These are phyloP conservation scores for Phytophthora parvispora DNA, from an alignment of 352 stramenopile genomes.

Conservation along the genomic window DNA sequence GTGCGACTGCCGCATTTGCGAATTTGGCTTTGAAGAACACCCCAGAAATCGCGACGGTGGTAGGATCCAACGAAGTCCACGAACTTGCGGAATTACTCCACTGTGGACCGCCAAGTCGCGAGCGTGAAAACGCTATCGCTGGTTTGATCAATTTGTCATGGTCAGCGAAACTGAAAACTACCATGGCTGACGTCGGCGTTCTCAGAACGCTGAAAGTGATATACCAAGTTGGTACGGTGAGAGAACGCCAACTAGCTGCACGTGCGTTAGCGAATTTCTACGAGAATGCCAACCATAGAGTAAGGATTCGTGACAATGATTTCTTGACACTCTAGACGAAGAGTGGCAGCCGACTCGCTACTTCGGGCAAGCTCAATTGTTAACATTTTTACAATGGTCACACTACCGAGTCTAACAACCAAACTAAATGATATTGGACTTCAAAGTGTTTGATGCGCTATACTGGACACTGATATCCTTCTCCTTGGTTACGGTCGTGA, in stretches of 20 bases:
- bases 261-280: not conserved
- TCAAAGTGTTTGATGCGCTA: too few species aligned
- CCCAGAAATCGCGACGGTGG: not conserved
- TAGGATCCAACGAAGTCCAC: not conserved
- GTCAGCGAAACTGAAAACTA: not conserved
- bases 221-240: not conserved
- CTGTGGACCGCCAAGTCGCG: not conserved
- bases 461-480: too few species aligned
- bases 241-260: not conserved
- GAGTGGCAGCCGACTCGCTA: too few species aligned
- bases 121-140: not conserved
- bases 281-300: not conserved
- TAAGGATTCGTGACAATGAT: too few species aligned
- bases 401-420: too few species aligned
- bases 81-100: not conserved
- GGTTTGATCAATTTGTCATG: not conserved
- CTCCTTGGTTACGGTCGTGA: too few species aligned
- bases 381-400: too few species aligned
- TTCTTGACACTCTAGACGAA: too few species aligned
- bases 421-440: too few species aligned
- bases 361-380: too few species aligned
- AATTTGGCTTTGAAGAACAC: not conserved
- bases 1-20: not conserved
- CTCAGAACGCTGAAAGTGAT: not conserved
- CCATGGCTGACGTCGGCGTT: not conserved